Evolutionary conservation across 73 alveolate genomes (phyloP), one percentile per base, ranked within the genome.

Genomic region (Uronychia setigera): DNA sequence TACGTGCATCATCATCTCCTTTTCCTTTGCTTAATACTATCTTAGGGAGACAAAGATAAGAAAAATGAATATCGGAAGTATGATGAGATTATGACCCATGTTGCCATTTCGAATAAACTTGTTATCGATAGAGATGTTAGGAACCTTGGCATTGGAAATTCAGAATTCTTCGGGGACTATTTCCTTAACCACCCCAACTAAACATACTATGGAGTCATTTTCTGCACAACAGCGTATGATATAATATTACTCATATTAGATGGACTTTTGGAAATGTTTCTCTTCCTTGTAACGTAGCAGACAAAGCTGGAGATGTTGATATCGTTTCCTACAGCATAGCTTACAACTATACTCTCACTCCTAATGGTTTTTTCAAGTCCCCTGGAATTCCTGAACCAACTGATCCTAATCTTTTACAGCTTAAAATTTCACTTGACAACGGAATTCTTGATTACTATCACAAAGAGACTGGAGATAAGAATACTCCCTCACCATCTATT

Each of bases 351-450:
- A 88, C 98, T 11, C 83, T 94, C 33, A 81, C 82, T 46, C 95
- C 88, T 31, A 84, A 77, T 78, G 84, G 89, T 19, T 94, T 94
- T 74, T 78, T 95, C 80, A 77, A 95, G 35, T 88, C 86, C 32
- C 75, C 87, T 58, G 77, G 84, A 33, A 87, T 82, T 29, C 96
- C 97, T 35, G 90, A 81, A 1, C 94, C 95, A 9, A 83, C 80
- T 33, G 98, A 95, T 80, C 92, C 91, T 19, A 76, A 83, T 67
- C 87, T 93, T 60, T 74, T 90, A 19, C 34, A 93, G 33, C 77
- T 95, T 1, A 95, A 95, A 78, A 32, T 76, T 14, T 80, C 96
- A 25, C 75, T 95, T 26, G 99, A 95, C 35, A 91, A 93, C 81
- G 97, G 97, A 9, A 88, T 95, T 1, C 0, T 95, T 76, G 87